These are phyloP conservation scores for Emiliania huxleyi DNA, from an alignment of 78 protist genomes.

Conservation along the genomic window DNA sequence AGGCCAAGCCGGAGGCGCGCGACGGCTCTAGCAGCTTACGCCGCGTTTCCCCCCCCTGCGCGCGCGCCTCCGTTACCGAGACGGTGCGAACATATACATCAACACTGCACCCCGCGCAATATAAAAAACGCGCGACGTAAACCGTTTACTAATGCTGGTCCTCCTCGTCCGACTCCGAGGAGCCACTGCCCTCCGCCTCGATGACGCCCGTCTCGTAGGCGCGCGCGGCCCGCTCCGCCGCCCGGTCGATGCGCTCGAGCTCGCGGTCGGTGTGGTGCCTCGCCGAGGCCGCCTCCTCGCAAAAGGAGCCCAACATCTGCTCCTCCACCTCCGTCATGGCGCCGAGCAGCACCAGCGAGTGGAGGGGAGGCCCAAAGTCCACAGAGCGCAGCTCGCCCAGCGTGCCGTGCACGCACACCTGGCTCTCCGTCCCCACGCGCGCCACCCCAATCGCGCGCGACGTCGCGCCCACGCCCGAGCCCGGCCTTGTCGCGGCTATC, in stretches of 20 bases:
- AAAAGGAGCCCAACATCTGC: conserved; percentile 22
- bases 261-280: background rate
- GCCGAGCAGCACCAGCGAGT: conserved; percentile 81
- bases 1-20: no score
- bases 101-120: no score
- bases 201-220: background rate
- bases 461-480: background rate
- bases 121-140: no score
- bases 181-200: background rate
- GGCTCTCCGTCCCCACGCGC: conserved; percentile 87
- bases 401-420: conserved; percentile 76
- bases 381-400: conserved; percentile 64
- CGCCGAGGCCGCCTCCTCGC: background rate
- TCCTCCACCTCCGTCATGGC: conserved; percentile 72
- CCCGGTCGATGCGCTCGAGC: background rate
- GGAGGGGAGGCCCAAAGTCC: conserved; percentile 93
- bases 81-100: no score
- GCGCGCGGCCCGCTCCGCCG: background rate
- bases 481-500: conserved; percentile 58
- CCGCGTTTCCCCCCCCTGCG: no score
- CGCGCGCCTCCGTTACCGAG: no score
- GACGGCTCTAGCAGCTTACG: no score
- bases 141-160: no score
- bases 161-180: background rate
- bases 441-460: conserved; percentile 77